Base-by-base conservation (phyloP, 73 alveolate species). In the Paramecium sexaurelia region DNA sequence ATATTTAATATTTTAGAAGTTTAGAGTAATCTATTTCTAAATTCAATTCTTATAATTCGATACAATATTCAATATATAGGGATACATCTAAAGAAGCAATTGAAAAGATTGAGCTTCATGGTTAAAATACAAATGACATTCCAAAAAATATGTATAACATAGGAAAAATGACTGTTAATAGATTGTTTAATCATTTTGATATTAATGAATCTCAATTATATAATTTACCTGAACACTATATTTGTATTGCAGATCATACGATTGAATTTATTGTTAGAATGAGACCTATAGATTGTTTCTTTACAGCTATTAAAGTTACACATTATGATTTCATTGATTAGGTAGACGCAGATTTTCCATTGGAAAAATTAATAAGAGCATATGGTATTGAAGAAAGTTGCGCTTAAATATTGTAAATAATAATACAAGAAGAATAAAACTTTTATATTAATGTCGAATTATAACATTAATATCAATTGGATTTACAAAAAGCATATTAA, bases 361-460 rank as follows among this genome's bases (percentile, higher is more conserved):
- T 78, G 10, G 90, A 78, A 13, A 78, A 33, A 78, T 45, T 78
- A 45, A 20, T 78, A 3, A 32, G 55, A 20, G 68, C 73, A 6
- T 78, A 7, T 45, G 73, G 75, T 6, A 24, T 78, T 13, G 90
- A 78, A 15, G 90, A 78, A 33, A 78, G 90, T 45, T 41, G 90
- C 8, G 33, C 45, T 78, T 45, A 29, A 78, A 39, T 78, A 10
- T 43, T 78, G 13, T 78, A 78, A 33, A 78, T 78, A 1, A 45
- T 78, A 1, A 78, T 78, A 7, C 27, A 78, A 26, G 55, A 45
- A 33, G 90, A 78, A 22, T 20, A 33, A 5, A 8, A 10, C 4
- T 78, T 78, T 78, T 78, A 37, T 26, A 43, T 43, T 7, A 78
- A 78, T 40, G 90, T 78, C 13, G 71, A 78, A 41, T 32, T 78